A percentile compares a stretch with the other conserved stretches of the same genome.
phyloP scores from a whole-genome alignment of 148 eudicot species.

The Rhododendron mucronatum region DNA sequence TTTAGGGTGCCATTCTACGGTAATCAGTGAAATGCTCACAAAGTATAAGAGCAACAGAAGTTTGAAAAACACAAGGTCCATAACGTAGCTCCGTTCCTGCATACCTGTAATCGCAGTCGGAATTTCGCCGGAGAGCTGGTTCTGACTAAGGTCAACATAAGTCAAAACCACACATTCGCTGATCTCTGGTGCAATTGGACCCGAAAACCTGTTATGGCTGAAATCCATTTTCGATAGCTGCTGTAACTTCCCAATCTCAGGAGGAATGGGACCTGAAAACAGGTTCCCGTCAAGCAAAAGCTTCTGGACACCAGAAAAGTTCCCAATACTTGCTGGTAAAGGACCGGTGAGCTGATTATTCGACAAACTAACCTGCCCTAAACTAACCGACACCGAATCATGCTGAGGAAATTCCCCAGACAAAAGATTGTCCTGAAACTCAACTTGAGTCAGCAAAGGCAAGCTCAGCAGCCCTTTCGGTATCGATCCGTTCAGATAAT shows the following conservation, averaged over 20 bases:
- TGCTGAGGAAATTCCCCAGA: constrained; percentile 76
- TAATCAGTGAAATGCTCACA: neutral
- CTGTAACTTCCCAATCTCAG: constrained; percentile 71
- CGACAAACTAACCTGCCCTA: constrained; percentile 78
- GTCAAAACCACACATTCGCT: constrained; percentile 72
- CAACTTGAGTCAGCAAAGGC: constrained; percentile 73
- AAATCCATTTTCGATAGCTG: constrained; percentile 91
- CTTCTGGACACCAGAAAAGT: constrained; percentile 72
- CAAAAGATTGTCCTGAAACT: constrained; percentile 72
- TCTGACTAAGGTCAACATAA: constrained; percentile 76
- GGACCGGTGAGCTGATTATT: constrained; percentile 73
- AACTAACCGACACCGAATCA: constrained; percentile 32
- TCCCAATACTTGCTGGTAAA: constrained; percentile 77
- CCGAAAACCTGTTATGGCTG: constrained; percentile 65
- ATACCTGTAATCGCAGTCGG: constrained; percentile 75
- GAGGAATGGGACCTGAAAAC: constrained; percentile 64
- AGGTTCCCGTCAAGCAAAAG: constrained; percentile 69
- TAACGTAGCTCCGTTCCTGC: constrained; percentile 46
- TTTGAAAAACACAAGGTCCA: neutral
- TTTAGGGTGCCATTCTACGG: neutral
- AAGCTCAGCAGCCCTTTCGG: constrained; percentile 71
- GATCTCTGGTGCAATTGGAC: constrained; percentile 53
- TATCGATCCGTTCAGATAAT: constrained; percentile 85
- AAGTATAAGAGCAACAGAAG: neutral
- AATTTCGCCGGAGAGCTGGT: constrained; percentile 64